Base-by-base conservation (phyloP, 345 rosid species). In the Hevea brasiliensis region DNA sequence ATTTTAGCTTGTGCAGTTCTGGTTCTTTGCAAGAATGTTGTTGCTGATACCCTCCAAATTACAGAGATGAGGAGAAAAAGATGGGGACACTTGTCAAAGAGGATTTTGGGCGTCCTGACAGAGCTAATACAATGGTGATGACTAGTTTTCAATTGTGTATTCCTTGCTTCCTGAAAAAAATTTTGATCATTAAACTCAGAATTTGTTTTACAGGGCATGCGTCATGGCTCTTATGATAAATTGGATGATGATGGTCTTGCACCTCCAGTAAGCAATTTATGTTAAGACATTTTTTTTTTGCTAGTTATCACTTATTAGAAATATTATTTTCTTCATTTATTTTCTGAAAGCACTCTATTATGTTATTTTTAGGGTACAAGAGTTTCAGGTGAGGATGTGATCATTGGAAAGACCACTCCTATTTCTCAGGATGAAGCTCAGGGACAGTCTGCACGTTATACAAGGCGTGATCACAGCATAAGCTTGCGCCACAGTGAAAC, bases 61-160 rank as follows among this genome's bases (percentile, higher is more conserved):
- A 61, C 80, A 95, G 99, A 80, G 99, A 95, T 69, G 98, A 90
- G 85, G 99, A 95, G 89, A 92, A 92, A 87, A 92, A 91, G 83
- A 95, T 92, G 98, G 99, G 99, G 27, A 92, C 98, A 12, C 98
- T 95, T 66, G 96, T 95, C 71, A 92, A 92, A 85, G 99, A 95
- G 81, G 97, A 92, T 83, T 95, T 95, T 73, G 98, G 98, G 20
- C 95, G 91, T 61, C 98, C 99, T 10, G 98, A 92, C 79, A 88
- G 97, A 80, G 81, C 88, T 63, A 89, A 81, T 77, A 95, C 99
- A 54, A 87, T 92, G 99, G 99, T 95, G 56, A 79, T 24, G 23
- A 21, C 21, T 65, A 8, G 40, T 21, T n/a, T 54, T 42, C 23
- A 6, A 68, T 58, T 47, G 51, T 44, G 17, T n/a, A 15, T 73